A percentile compares a stretch with the other conserved stretches of the same genome.
Conservation (phyloP, 2,329 filamentous ascomycete species). For the Metarhizium guizhouense region DNA sequence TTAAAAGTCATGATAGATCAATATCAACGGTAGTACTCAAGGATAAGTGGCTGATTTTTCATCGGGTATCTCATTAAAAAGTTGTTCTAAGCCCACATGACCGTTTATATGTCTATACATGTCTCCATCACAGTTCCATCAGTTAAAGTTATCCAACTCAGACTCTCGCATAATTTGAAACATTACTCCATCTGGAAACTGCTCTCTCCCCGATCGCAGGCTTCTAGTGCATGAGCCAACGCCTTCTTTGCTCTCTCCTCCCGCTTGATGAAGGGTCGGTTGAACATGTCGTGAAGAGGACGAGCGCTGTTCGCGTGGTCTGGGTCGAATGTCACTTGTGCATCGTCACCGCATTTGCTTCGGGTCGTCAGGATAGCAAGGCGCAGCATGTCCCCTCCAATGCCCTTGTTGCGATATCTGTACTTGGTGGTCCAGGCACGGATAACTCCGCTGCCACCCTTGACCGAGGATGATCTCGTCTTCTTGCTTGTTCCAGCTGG, state of each 20-base stretch:
- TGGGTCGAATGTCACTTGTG: conserved; percentile 58
- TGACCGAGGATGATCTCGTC: conserved; percentile 11
- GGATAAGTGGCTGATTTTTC: too few species aligned
- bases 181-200: conserved; percentile 3
- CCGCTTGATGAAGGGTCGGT: conserved; percentile 43
- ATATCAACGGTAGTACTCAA: too few species aligned
- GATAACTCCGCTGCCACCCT: conserved; percentile 54
- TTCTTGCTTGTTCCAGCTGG: conserved; percentile 1
- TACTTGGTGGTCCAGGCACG: conserved; percentile 72
- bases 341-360: conserved; percentile 52
- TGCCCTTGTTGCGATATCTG: conserved; percentile 59
- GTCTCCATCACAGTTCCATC: too few species aligned
- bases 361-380: conserved; percentile 59
- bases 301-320: conserved; percentile 65
- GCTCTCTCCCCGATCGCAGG: conserved; percentile 9
- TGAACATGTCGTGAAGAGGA: conserved; percentile 51
- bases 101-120: too few species aligned
- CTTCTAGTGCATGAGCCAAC: conserved; percentile 23
- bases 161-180: not conserved
- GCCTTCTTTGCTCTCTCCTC: conserved; percentile 45
- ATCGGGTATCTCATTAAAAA: not conserved
- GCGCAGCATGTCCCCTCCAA: conserved; percentile 63
- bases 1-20: too few species aligned
- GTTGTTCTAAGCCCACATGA: not conserved
- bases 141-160: too few species aligned